Base-by-base conservation (phyloP, 2,329 filamentous ascomycete genomes). In the Penicillium olsonii region DNA sequence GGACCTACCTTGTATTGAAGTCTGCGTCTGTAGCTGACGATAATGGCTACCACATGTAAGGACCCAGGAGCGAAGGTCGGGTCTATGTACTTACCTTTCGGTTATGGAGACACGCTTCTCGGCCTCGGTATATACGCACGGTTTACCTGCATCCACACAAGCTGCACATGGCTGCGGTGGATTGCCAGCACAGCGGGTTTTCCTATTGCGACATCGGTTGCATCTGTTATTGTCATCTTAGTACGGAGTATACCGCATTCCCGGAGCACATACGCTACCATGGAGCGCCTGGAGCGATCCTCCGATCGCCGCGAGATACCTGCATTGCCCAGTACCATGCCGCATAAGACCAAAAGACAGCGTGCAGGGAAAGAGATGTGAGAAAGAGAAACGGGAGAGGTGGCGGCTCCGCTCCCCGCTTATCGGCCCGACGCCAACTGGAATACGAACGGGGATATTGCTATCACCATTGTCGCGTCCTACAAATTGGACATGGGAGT, bases 161-260 rank as follows among this genome's bases (percentile, higher is more conserved):
- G 66, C 62, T 19, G 63, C 60, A 44, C 69, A 72, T 4, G 67
- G 66, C n/a, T 61, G 56, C 2, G 69, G 69, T 11, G 68, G 66
- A 35, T 52, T 67, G 6, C 68, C 68, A 20, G 60, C 61, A 45
- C 69, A 72, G 44, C 67, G 66, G 8, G 66, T 68, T 48, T 71
- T 72, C 31, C 69, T 58, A 37, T 53, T 59, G 22, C 68, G 65
- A 48, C 69, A 72, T 39, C 68, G 68, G 55, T 71, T 68, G 55
- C 69, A 70, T 39, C 64, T 66, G 52, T 29, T n/a, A n/a, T n/a
- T 40, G 17, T 22, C 20, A 4, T 22, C 38, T 51, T 37, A 57
- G 48, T 41, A 18, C 40, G 15, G 12, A 2, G 9, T 12, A 2
- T 19, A 19, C n/a, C 4, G n/a, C 11, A 18, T 17, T 6, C 2